Evolutionary conservation across 441 rosid species (phyloP), one percentile per base, ranked within the genome.

Genomic region (Erysimum cheiri): DNA sequence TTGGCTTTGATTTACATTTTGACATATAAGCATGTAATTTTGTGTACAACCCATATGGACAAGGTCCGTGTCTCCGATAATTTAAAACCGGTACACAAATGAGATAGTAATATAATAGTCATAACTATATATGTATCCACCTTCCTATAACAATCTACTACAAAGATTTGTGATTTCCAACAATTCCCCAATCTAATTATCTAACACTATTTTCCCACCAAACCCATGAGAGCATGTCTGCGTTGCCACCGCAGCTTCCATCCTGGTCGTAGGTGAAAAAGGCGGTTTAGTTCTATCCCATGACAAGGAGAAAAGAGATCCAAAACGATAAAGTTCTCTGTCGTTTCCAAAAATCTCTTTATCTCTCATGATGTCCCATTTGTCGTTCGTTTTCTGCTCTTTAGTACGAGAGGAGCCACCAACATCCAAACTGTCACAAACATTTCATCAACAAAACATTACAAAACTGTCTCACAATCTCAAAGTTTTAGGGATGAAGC

Each of bases 361-460:
- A 15, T 50, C 50, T 60, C 65, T 81, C 70, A 84, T 28, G 80
- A 84, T 28, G 80, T 75, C 55, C 84, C 54, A 64, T 62, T 82
- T 56, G 79, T 74, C 13, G 80, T 56, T 76, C 72, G 87, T 75
- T 83, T 70, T 77, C 84, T 72, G 72, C 80, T 37, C 74, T 86
- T 87, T 78, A 93, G 71, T 56, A 92, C 61, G 35, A 92, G 64
- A 36, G 97, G 97, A 64, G 93, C 89, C 54, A 84, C 88, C 68
- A 90, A 75, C 97, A 88, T 92, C 99, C 99, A 94, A 66, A 94
- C 99, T 92, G 86, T 82, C 77, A 77, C 26, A 62, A 62, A 46
- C 6, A 62, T 39, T 26, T 29, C 39, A 53, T 46, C 9, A 70
- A 64, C 26, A 55, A 33, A 41, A 57, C 47, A 64, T 57, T 8